These are phyloP conservation scores for Blastomyces silverae DNA, from an alignment of 2,329 filamentous ascomycete species.

Conservation along the genomic window DNA sequence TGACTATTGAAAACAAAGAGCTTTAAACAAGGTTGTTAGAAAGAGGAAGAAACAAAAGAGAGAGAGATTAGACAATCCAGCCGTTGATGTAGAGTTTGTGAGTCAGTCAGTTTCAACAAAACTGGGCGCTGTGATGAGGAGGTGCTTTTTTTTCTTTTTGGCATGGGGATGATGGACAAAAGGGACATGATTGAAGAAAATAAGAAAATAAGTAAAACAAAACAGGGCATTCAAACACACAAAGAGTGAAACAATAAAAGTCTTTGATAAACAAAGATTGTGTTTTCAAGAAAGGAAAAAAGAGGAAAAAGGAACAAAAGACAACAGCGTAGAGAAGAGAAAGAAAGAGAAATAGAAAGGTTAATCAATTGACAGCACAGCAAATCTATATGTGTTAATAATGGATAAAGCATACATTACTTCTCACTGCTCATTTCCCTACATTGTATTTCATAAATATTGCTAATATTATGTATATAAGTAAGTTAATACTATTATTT, in stretches of 20 bases:
- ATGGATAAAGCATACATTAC: too few species aligned
- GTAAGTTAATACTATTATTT: background rate
- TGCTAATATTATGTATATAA: too few species aligned
- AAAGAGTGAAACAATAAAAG: background rate
- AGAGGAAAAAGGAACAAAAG: conserved; percentile 16
- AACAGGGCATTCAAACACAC: background rate
- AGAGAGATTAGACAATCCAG: too few species aligned
- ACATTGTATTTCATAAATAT: too few species aligned
- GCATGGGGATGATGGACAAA: too few species aligned
- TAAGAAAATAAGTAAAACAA: background rate
- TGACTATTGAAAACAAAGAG: background rate
- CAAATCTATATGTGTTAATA: too few species aligned
- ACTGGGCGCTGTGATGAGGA: too few species aligned
- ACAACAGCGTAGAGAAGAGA: conserved; percentile 7
- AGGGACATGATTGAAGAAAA: too few species aligned
- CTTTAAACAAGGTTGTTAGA: background rate
- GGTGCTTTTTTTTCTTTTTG: too few species aligned
- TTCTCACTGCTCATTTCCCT: too few species aligned
- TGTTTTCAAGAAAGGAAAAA: conserved; percentile 25
- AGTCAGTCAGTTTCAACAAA: too few species aligned
- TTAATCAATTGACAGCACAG: too few species aligned
- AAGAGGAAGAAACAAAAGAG: background rate
- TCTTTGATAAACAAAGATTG: background rate
- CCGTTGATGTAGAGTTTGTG: background rate
- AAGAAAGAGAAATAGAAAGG: conserved; percentile 6